These are phyloP conservation scores for Coriolopsis trogii DNA, from an alignment of 1,284 basidiomycete species.

Conservation along the genomic window DNA sequence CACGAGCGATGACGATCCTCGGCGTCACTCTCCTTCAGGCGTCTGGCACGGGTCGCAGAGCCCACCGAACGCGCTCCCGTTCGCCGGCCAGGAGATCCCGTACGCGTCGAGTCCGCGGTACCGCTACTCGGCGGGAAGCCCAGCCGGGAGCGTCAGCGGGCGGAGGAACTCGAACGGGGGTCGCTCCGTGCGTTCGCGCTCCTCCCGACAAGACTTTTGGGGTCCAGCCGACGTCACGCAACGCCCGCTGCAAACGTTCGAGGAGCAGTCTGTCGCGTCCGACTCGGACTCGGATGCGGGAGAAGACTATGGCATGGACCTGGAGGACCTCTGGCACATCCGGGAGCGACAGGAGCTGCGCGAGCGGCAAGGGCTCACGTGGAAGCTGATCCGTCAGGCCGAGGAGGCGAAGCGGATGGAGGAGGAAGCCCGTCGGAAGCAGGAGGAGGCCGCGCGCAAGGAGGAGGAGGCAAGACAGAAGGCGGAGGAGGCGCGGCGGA, in stretches of 20 bases:
- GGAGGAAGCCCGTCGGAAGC: conserved; percentile 10
- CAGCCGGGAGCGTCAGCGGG: conserved; percentile 10
- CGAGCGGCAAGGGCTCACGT: conserved; percentile 9
- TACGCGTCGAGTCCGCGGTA: conserved; percentile 13
- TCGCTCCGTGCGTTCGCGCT: conserved; percentile 31
- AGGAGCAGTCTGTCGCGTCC: conserved; percentile 40
- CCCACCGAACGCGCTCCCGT: conserved; percentile 18
- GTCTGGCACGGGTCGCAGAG: conserved; percentile 20
- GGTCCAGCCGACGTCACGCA: conserved; percentile 16
- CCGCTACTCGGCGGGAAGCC: conserved; percentile 10
- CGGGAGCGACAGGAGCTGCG: conserved; percentile 16
- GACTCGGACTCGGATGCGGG: conserved; percentile 32
- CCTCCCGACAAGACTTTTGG: conserved; percentile 27
- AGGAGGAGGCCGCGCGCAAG: conserved; percentile 25
- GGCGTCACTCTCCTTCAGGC: conserved; percentile 19
- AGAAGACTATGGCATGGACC: conserved; percentile 36
- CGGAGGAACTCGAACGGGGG: conserved; percentile 31
- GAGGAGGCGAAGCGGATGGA: conserved; percentile 16
- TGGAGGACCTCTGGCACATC: conserved; percentile 27
- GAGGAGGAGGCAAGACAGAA: conserved; percentile 32
- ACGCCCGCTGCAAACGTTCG: conserved; percentile 28
- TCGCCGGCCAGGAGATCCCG: conserved; percentile 18
- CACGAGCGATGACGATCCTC: conserved; percentile 14
- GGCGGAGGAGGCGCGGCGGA: conserved; percentile 32
- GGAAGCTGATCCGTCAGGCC: conserved; percentile 19